A percentile compares a stretch with the other conserved stretches of the same genome.
Conservation (phyloP, 495 filamentous ascomycete genomes). For the Hypoxylon cercidicola region DNA sequence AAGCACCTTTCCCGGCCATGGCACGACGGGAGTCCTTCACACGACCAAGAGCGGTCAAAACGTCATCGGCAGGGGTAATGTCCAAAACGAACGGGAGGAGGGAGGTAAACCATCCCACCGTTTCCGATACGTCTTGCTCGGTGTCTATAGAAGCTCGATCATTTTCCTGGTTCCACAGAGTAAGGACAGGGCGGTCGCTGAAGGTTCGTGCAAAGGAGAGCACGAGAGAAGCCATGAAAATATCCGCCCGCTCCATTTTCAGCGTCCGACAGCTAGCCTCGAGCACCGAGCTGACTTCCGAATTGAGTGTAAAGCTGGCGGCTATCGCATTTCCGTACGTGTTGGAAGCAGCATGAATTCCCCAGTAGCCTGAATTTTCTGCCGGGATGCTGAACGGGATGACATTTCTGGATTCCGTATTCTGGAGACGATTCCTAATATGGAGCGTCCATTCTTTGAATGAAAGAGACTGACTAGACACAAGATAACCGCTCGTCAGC, state of each 20-base stretch:
- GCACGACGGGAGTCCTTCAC: constrained; percentile 54
- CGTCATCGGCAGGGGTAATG: constrained; percentile 50
- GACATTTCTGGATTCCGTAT: constrained; percentile 31
- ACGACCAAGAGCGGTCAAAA: constrained; percentile 52
- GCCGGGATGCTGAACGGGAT: constrained; percentile 48
- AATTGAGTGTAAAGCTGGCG: constrained; percentile 54
- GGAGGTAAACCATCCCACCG: constrained; percentile 63
- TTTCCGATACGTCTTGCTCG: constrained; percentile 56
- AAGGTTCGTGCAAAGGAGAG: constrained; percentile 62
- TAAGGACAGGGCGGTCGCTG: constrained; percentile 63
- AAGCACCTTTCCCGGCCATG: constrained; percentile 57
- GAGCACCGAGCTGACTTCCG: constrained; percentile 55
- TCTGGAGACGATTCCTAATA: constrained; percentile 48
- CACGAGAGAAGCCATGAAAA: constrained; percentile 60
- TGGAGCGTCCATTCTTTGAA: constrained; percentile 72
- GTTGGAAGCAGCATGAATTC: constrained; percentile 55
- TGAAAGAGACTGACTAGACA: constrained; percentile 59
- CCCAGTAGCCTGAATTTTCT: constrained; percentile 59
- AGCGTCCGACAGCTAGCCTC: constrained; percentile 56
- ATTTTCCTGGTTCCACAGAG: constrained; percentile 63
- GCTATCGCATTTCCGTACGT: constrained; percentile 56
- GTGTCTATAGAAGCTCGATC: constrained; percentile 52
- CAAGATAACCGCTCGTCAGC: constrained; percentile 58
- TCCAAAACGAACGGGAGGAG: constrained; percentile 51
- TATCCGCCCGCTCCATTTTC: constrained; percentile 58